phyloP scores from a whole-genome alignment of 805 yeast species.

The Yarrowia sp. region DNA sequence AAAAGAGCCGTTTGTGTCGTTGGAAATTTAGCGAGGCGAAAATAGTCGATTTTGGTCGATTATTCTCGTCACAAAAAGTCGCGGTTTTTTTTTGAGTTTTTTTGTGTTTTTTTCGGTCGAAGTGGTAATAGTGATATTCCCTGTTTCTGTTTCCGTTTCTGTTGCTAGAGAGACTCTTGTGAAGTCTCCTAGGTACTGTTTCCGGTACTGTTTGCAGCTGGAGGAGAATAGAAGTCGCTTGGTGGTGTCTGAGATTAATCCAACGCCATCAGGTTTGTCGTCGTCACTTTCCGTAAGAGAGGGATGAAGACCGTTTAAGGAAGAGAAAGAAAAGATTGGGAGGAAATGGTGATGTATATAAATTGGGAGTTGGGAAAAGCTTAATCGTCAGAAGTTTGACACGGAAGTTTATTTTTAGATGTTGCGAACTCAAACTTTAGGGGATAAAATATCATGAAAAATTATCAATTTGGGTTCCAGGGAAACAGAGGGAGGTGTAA shows the following conservation, averaged over 20 bases:
- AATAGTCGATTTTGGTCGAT: not conserved
- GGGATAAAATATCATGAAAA: not conserved
- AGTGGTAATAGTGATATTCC: slow-evolving; percentile 25
- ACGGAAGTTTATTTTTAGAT: not conserved
- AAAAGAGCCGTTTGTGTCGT: too few relatives aligned
- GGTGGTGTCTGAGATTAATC: slow-evolving; percentile 17
- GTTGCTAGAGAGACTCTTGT: slow-evolving; percentile 17
- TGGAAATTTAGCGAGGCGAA: too few relatives aligned
- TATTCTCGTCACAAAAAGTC: not conserved
- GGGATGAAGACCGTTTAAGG: slow-evolving; percentile 24
- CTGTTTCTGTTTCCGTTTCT: slow-evolving; percentile 26
- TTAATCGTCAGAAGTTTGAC: not conserved
- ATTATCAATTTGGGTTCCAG: too few relatives aligned
- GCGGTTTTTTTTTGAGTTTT: not conserved
- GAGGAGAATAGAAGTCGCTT: slow-evolving; percentile 14
- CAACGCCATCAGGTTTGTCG: slow-evolving; percentile 26
- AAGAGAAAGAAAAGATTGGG: not conserved
- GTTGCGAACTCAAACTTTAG: not conserved
- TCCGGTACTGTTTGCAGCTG: slow-evolving; percentile 25
- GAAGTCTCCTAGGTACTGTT: slow-evolving; percentile 24
- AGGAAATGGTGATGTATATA: slow-evolving; percentile 29
- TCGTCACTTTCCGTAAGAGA: slow-evolving; percentile 25
- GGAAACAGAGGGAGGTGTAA: too few relatives aligned
- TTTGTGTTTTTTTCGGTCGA: not conserved
- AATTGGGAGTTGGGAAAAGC: not conserved